Evolutionary conservation across 139 green algal species (phyloP).

Genomic region (Gonium pectorale): DNA sequence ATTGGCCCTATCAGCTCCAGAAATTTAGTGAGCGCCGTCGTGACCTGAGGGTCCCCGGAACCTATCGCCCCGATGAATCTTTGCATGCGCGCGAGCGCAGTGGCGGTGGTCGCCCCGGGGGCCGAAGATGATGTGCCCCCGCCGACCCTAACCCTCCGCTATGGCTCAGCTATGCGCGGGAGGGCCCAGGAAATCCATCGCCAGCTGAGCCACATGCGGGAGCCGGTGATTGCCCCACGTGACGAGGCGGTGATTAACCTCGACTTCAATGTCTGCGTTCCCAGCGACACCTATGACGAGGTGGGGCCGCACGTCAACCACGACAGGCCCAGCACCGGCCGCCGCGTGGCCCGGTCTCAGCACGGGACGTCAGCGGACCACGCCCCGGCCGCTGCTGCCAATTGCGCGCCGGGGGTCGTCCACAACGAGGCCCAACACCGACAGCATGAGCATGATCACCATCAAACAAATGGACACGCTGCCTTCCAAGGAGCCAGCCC

Average conservation of each 20-base stretch:
- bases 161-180: not conserved
- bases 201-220: conserved; percentile 16
- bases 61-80: not conserved
- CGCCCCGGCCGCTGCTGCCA: too few species aligned
- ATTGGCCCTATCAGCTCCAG: not conserved
- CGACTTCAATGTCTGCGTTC: conserved; percentile 17
- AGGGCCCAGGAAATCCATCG: conserved; percentile 11
- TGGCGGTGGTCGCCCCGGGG: not conserved
- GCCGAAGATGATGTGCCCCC: not conserved
- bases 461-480: too few species aligned
- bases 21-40: not conserved
- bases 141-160: not conserved
- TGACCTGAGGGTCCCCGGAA: not conserved
- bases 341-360: too few species aligned
- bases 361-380: too few species aligned
- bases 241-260: conserved; percentile 27
- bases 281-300: too few species aligned
- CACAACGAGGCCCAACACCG: too few species aligned
- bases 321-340: too few species aligned
- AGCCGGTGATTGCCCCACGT: not conserved
- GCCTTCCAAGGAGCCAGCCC: too few species aligned
- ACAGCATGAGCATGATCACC: too few species aligned
- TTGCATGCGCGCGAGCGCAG: not conserved
- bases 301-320: too few species aligned
- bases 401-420: too few species aligned